Percentiles rank a stretch among this genome's conserved stretches.
These are phyloP conservation scores for Pseudocercospora eumusae DNA, from an alignment of 2,329 filamentous ascomycete genomes.

Conservation along the genomic window DNA sequence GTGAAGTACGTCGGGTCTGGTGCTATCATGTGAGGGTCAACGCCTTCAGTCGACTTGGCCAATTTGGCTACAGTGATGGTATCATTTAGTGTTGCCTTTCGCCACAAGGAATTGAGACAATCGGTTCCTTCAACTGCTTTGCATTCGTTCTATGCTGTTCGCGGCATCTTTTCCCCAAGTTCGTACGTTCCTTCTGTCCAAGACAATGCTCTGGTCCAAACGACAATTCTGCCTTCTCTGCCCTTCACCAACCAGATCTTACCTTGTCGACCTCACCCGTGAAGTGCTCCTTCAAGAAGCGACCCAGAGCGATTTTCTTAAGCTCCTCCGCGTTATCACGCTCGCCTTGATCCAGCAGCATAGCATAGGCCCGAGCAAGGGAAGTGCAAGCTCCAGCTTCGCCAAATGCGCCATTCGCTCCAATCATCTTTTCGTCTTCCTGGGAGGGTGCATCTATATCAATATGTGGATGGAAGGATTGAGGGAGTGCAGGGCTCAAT, in stretches of 20 bases:
- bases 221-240: neutral
- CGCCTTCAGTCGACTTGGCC: neutral
- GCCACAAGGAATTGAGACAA: neutral
- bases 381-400: conserved; percentile 19
- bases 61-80: neutral
- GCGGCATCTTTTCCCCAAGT: neutral
- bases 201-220: neutral
- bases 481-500: neutral
- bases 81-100: neutral
- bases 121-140: neutral
- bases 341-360: conserved; percentile 20
- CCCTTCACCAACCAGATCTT: conserved; percentile 11
- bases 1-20: neutral
- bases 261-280: conserved; percentile 16
- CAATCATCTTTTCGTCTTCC: conserved; percentile 20
- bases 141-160: neutral
- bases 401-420: conserved; percentile 20
- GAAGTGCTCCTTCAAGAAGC: conserved; percentile 18
- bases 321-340: conserved; percentile 19
- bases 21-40: neutral
- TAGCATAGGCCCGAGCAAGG: conserved; percentile 19
- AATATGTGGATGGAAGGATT: neutral
- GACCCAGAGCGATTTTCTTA: conserved; percentile 12
- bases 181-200: neutral
- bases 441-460: neutral